Conservation (phyloP, 2,329 filamentous ascomycete species). For the Paecilomyces sp. region DNA sequence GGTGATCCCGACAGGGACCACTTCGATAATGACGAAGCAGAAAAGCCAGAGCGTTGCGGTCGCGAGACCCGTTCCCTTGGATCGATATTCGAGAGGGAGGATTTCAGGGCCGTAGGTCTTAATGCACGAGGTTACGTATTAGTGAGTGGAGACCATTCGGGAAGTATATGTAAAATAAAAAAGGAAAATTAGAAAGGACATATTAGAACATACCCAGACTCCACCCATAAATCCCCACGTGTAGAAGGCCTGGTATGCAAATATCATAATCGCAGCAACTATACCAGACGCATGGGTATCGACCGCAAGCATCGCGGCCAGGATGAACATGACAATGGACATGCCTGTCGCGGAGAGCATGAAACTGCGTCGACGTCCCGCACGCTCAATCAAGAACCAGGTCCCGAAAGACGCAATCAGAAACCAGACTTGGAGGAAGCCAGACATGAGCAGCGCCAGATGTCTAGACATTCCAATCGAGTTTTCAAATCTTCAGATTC, state of each 20-base stretch:
- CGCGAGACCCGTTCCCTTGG: slow-evolving; percentile 9
- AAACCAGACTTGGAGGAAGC: slow-evolving; percentile 20
- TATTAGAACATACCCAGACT: slow-evolving; percentile 7
- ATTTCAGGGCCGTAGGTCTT: slow-evolving; percentile 13
- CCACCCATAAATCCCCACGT: slow-evolving; percentile 11
- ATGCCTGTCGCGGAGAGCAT: slow-evolving; percentile 5
- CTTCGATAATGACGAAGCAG: slow-evolving; percentile 48
- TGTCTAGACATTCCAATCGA: slow-evolving; percentile 15
- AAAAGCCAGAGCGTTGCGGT: slow-evolving; percentile 43
- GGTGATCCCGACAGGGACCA: slow-evolving; percentile 37
- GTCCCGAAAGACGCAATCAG: slow-evolving; percentile 17
- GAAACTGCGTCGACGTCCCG: slow-evolving; percentile 5
- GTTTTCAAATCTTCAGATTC: slow-evolving; percentile 7
- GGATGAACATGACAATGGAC: slow-evolving; percentile 7
- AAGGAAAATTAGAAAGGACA: neutral
- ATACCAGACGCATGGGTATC: slow-evolving; percentile 7
- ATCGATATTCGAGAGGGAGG: slow-evolving; percentile 10
- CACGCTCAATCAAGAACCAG: slow-evolving; percentile 8
- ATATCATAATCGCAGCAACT: slow-evolving; percentile 9
- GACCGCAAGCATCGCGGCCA: slow-evolving; percentile 6
- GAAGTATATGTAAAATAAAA: no score
- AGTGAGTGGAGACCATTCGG: no score
- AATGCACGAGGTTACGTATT: no score
- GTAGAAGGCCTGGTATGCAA: slow-evolving; percentile 9
- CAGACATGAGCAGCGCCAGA: slow-evolving; percentile 16